A percentile compares a stretch with the other conserved stretches of the same genome.
These are phyloP conservation scores for Penicillium oxalicum DNA, from an alignment of 2,329 filamentous ascomycete genomes.

Conservation along the genomic window DNA sequence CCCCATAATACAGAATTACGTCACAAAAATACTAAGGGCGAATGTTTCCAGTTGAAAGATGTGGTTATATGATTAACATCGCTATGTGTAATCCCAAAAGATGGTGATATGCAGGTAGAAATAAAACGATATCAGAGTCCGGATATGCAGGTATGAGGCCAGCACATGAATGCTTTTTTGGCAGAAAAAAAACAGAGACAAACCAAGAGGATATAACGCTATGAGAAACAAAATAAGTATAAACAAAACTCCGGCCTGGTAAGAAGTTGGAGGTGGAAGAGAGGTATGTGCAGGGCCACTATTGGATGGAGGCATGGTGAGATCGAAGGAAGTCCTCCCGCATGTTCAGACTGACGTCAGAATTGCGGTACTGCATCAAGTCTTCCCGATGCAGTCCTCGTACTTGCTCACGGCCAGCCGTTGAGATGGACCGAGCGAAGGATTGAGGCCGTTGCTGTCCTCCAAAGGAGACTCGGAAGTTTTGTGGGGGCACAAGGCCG, in stretches of 20 bases:
- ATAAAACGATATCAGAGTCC: not conserved
- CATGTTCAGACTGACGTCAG: conserved; percentile 33
- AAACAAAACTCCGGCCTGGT: too few relatives aligned
- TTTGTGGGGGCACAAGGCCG: conserved; percentile 11
- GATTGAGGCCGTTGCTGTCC: conserved; percentile 12
- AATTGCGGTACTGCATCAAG: conserved; percentile 32
- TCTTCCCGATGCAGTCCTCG: conserved; percentile 32
- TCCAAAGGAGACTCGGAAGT: conserved; percentile 14
- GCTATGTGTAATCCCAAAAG: too few relatives aligned
- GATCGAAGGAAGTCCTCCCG: conserved; percentile 30
- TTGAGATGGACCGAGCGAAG: conserved; percentile 22
- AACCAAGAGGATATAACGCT: not conserved
- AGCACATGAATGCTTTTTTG: too few relatives aligned
- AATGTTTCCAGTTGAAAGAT: too few relatives aligned
- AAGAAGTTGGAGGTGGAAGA: not conserved
- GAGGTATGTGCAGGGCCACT: not conserved
- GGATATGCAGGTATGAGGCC: too few relatives aligned
- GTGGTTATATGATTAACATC: too few relatives aligned
- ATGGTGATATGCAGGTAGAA: not conserved
- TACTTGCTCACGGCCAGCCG: conserved; percentile 25
- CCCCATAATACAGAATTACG: too few relatives aligned
- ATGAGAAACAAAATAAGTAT: too few relatives aligned
- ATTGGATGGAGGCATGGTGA: conserved; percentile 15
- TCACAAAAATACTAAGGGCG: too few relatives aligned
- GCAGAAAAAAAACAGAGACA: not conserved